Percentiles rank a stretch among this genome's conserved stretches.
Conservation (phyloP, 345 rosid species). For the Rhizophora apiculata region DNA sequence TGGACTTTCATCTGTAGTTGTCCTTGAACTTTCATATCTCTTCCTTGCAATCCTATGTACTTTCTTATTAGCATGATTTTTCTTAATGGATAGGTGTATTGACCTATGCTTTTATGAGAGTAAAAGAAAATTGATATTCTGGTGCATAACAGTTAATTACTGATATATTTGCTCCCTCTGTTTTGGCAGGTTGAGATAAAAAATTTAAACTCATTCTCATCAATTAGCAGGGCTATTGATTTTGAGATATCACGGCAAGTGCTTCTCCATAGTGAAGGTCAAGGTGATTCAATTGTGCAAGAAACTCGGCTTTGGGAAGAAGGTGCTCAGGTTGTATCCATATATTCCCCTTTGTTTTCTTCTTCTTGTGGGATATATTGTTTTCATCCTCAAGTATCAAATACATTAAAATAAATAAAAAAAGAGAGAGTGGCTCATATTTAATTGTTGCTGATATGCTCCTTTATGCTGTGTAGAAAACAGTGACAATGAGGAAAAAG, state of each 20-base stretch:
- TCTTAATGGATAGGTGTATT: background rate
- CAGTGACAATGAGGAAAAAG: constrained; percentile 92
- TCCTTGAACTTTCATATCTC: too few relatives aligned
- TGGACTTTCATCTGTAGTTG: too few relatives aligned
- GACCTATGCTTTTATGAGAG: background rate
- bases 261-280: constrained; percentile 61
- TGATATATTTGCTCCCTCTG: constrained; percentile 15
- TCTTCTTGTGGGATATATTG: constrained; percentile 5
- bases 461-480: constrained; percentile 50
- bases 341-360: background rate
- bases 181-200: constrained; percentile 81
- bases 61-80: background rate
- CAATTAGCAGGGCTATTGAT: constrained; percentile 85
- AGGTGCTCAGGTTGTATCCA: constrained; percentile 64
- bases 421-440: background rate
- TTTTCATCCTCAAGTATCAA: background rate
- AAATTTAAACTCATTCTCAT: constrained; percentile 85
- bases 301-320: constrained; percentile 99
- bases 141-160: background rate
- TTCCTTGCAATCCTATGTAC: background rate
- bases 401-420: background rate
- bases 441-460: constrained; percentile 18
- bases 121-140: background rate
- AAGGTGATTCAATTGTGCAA: constrained; percentile 63
- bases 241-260: constrained; percentile 83